These are phyloP conservation scores for Salvia hispanica DNA, from an alignment of 257 asterid species.

Conservation along the genomic window DNA sequence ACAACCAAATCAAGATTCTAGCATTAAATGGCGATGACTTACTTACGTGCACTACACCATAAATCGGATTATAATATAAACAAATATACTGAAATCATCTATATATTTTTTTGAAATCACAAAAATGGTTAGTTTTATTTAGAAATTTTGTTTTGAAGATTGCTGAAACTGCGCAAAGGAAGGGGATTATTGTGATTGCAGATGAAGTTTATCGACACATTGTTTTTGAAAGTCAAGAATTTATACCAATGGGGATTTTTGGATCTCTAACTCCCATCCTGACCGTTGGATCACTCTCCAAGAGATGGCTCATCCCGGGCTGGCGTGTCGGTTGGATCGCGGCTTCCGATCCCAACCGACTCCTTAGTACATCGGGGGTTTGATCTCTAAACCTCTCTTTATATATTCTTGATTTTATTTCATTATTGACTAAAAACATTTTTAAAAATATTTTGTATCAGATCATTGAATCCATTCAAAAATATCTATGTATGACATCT, in stretches of 20 bases:
- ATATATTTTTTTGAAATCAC: no score
- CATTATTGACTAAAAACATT: not conserved
- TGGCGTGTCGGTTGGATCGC: conserved; percentile 80
- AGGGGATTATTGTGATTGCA: conserved; percentile 61
- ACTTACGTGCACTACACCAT: no score
- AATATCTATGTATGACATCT: conserved; percentile 45
- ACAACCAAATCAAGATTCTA: no score
- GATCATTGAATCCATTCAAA: conserved; percentile 54
- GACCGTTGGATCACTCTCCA: conserved; percentile 63
- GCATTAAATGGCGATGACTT: no score
- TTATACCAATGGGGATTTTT: conserved; percentile 55
- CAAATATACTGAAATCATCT: no score
- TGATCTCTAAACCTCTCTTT: conserved; percentile 5
- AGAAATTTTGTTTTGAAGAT: conserved; percentile 33
- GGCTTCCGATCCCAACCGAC: conserved; percentile 53
- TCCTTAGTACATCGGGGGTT: conserved; percentile 61
- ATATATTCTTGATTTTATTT: not conserved
- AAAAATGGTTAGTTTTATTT: no score
- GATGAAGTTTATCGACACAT: conserved; percentile 71
- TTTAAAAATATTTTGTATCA: conserved; percentile 18
- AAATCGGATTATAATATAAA: no score
- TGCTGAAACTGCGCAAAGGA: conserved; percentile 58
- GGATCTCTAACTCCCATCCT: conserved; percentile 54
- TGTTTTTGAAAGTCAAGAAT: conserved; percentile 49
- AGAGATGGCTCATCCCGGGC: conserved; percentile 79